Base-by-base conservation (phyloP, 495 filamentous ascomycete species). In the Penicillium lagena region DNA sequence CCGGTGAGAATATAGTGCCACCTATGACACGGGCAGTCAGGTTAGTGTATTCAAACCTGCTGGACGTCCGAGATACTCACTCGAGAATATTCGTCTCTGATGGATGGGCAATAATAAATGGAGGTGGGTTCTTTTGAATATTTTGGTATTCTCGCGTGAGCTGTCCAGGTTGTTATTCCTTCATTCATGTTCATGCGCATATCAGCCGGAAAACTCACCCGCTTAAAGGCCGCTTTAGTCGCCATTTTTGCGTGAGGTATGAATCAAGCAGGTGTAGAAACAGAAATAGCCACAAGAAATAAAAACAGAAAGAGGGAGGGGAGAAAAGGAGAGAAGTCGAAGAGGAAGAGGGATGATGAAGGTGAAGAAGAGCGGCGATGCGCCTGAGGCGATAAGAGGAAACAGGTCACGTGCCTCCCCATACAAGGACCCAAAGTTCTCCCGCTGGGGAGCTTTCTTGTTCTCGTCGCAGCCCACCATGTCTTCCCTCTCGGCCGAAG, bases 1-100 rank as follows among this genome's bases (percentile, higher is more conserved):
- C 93, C 94, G 15, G 90, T 96, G 35, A 98, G 82, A 58, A 97
- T 90, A 68, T 95, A 98, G 70, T 98, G 93, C 93, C 91, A 98
- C 75, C 86, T 89, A 46, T 22, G 22, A 6, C 4, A 22, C 22
- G 22, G 22, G 22, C n/a, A 4, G n/a, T 39, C 29, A 45, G 34
- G 43, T 59, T 14, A 44, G 43, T 17, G 12, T 35, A 14, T 11
- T 17, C 11, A 22, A 9, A 0, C 37, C 11, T n/a, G 31, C 12
- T n/a, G 17, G 12, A 9, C 31, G 13, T 37, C 22, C 29, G 29
- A 29, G 29, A 28, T 36, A 69, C 75, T 46, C 63, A 89, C 86
- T 98, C 93, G 15, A 98, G 78, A 55, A 98, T 98, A 63, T 97
- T 97, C 40, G 75, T 71, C 55, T 98, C 94, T 7, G 90, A 95